These are phyloP conservation scores for Laguncularia racemosa DNA, from an alignment of 345 rosid species.

Conservation along the genomic window DNA sequence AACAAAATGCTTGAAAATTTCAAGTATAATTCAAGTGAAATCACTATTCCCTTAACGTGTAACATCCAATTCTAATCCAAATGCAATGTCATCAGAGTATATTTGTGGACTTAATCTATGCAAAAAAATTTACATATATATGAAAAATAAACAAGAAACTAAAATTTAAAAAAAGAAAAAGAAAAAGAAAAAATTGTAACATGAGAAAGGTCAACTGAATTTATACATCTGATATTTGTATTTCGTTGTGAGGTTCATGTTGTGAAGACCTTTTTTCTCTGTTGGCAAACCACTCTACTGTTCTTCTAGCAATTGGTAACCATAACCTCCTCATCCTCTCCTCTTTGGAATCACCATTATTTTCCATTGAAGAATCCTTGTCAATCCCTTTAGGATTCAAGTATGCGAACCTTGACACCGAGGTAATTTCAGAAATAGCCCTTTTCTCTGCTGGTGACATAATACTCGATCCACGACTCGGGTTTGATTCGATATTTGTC, in stretches of 20 bases:
- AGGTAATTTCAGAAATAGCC: constrained; percentile 72
- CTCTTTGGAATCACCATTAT: constrained; percentile 22
- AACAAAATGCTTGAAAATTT: too few relatives aligned
- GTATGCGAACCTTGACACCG: constrained; percentile 42
- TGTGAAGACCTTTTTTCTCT: constrained; percentile 8
- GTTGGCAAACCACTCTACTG: constrained; percentile 16
- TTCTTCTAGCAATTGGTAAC: constrained; percentile 19
- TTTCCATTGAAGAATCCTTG: constrained; percentile 10
- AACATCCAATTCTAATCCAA: too few relatives aligned
- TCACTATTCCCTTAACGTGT: too few relatives aligned
- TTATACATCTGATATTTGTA: background rate
- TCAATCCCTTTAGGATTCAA: constrained; percentile 14
- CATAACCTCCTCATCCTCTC: constrained; percentile 23
- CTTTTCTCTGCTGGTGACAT: constrained; percentile 36
- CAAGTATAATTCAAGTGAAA: too few relatives aligned
- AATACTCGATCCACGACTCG: constrained; percentile 17
- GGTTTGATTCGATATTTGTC: constrained; percentile 7
- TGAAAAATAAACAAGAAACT: too few relatives aligned
- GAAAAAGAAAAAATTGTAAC: background rate
- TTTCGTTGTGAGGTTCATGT: background rate
- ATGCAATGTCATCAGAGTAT: too few relatives aligned
- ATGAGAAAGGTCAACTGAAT: background rate
- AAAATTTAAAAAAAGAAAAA: too few relatives aligned
- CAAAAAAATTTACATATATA: too few relatives aligned
- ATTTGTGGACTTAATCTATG: too few relatives aligned